phyloP scores from a whole-genome alignment of 805 yeast species.

The Starmerella vaccinii region DNA sequence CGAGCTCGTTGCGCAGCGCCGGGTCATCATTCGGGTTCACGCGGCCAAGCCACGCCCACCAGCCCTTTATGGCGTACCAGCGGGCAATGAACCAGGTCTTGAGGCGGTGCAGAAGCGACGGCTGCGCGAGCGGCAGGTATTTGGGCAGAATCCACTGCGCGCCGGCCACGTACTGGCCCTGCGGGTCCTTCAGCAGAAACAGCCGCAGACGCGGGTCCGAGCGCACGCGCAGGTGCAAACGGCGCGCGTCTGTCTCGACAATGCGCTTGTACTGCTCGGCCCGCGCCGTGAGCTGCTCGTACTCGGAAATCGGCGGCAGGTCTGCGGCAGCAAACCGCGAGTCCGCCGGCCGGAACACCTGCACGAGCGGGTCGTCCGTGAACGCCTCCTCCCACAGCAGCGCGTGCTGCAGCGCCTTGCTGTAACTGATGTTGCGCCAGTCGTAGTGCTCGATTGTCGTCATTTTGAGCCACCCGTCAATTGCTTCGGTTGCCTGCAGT shows the following conservation, averaged over 20 bases:
- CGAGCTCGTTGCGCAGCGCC: conserved; percentile 2
- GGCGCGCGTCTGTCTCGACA: conserved; percentile 2
- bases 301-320: conserved; percentile 8
- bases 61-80: conserved; percentile 2
- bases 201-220: not conserved
- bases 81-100: not conserved
- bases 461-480: not conserved
- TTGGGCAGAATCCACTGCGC: conserved; percentile 8
- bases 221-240: not conserved
- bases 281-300: conserved; percentile 9
- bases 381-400: conserved; percentile 6
- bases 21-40: conserved; percentile 2
- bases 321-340: not conserved
- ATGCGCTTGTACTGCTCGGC: not conserved
- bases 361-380: conserved; percentile 7
- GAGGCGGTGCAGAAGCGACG: not conserved
- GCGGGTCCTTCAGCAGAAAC: conserved; percentile 5
- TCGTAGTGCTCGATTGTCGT: conserved; percentile 1
- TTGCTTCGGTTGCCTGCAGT: not conserved
- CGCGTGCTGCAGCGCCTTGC: not conserved
- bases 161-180: conserved; percentile 9
- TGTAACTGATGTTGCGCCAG: not conserved
- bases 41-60: not conserved
- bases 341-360: conserved; percentile 1
- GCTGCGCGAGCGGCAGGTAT: conserved; percentile 7